These are phyloP conservation scores for Tulasnella sp. DNA, from an alignment of 768 basidiomycete species.

Conservation along the genomic window DNA sequence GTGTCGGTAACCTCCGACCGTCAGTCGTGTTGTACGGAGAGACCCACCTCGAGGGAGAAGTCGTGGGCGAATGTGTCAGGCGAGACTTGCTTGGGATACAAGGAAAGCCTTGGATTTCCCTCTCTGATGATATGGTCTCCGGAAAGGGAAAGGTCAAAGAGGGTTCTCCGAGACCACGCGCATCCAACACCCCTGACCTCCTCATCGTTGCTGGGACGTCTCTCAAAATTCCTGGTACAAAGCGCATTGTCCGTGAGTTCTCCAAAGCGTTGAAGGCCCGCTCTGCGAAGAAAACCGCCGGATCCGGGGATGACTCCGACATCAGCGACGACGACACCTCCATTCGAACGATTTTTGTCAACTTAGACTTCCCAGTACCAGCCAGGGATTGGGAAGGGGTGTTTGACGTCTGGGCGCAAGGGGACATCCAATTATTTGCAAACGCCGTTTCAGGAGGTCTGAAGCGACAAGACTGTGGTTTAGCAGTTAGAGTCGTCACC, in stretches of 20 bases:
- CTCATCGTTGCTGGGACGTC: constrained; percentile 85
- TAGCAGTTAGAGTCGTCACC: too few species aligned
- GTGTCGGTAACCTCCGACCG: constrained; percentile 68
- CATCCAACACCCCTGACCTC: constrained; percentile 52
- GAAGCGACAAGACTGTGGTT: neutral
- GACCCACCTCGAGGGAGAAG: constrained; percentile 72
- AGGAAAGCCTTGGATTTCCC: neutral
- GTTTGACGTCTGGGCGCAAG: constrained; percentile 82
- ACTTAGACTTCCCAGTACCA: constrained; percentile 76
- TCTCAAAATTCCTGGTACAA: constrained; percentile 79
- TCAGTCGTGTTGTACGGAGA: constrained; percentile 90
- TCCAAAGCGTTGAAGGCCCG: constrained; percentile 45
- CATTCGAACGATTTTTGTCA: constrained; percentile 56
- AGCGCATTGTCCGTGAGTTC: constrained; percentile 72
- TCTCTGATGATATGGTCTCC: neutral
- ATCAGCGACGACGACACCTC: neutral
- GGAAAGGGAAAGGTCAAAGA: neutral
- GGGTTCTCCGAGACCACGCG: constrained; percentile 10
- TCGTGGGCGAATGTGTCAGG: constrained; percentile 66
- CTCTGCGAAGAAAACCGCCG: constrained; percentile 31
- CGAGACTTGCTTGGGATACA: constrained; percentile 56
- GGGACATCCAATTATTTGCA: constrained; percentile 76
- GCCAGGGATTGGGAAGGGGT: constrained; percentile 80
- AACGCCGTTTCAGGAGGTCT: constrained; percentile 37
- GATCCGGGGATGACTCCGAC: constrained; percentile 29